Evolutionary conservation across 2,329 filamentous ascomycete genomes (phyloP).

Genomic region (Daldinia eschscholtzii): DNA sequence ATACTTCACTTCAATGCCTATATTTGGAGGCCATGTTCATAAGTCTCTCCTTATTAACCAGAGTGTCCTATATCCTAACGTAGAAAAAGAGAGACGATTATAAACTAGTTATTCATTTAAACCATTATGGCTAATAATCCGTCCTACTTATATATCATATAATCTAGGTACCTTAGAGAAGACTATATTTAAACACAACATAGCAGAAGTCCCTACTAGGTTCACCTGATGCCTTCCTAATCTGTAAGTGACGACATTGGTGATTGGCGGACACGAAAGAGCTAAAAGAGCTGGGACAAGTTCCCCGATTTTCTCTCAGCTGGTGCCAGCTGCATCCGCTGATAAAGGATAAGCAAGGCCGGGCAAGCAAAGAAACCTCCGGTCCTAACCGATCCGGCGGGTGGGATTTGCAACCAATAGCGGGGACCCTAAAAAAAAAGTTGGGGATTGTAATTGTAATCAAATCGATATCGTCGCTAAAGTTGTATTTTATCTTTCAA

Average conservation of each 20-base stretch:
- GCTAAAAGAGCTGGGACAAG: neutral
- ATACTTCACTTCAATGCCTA: too few relatives aligned
- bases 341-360: neutral
- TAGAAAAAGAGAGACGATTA: neutral
- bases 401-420: conserved; percentile 34
- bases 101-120: too few relatives aligned
- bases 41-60: neutral
- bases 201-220: conserved; percentile 7
- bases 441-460: conserved; percentile 41
- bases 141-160: neutral
- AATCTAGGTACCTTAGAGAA: neutral
- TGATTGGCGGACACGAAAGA: conserved; percentile 26
- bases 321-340: conserved; percentile 13
- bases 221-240: conserved; percentile 18
- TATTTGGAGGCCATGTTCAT: too few relatives aligned
- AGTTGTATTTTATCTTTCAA: conserved; percentile 19
- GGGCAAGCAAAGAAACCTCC: conserved; percentile 13
- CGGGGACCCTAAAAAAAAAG: conserved; percentile 32
- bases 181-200: neutral
- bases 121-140: neutral
- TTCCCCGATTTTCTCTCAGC: neutral
- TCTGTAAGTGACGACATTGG: conserved; percentile 15
- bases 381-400: conserved; percentile 32
- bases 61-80: neutral
- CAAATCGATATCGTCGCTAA: conserved; percentile 29